These are phyloP conservation scores for Exidia glandulosa DNA, from an alignment of 768 basidiomycete genomes.

Conservation along the genomic window DNA sequence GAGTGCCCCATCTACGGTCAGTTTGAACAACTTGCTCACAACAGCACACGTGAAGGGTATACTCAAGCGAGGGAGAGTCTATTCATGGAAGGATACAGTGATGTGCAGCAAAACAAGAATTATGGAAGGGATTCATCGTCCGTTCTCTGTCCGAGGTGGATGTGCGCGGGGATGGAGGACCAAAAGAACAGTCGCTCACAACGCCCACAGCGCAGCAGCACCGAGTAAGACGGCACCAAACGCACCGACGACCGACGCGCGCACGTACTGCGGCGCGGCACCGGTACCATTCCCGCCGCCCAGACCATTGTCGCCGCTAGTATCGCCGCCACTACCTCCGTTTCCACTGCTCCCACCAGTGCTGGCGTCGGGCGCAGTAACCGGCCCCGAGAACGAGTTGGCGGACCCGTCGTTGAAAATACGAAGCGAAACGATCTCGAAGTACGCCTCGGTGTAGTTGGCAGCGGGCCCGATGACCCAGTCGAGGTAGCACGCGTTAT, in stretches of 20 bases:
- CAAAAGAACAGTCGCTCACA: no score
- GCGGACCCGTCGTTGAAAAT: constrained; percentile 22
- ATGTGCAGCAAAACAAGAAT: no score
- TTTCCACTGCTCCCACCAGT: not conserved
- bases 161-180: no score
- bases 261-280: not conserved
- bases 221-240: no score
- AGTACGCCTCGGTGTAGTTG: constrained; percentile 56
- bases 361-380: not conserved
- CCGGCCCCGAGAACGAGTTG: not conserved
- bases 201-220: no score
- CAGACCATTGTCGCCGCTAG: not conserved
- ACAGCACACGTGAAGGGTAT: no score
- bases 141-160: no score
- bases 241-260: not conserved
- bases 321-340: not conserved
- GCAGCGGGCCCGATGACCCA: constrained; percentile 46
- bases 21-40: no score
- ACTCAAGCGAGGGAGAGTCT: no score
- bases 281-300: not conserved
- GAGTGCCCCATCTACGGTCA: no score
- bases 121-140: no score
- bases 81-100: no score
- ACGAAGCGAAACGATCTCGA: constrained; percentile 54
- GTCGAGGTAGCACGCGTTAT: constrained; percentile 46